Conservation (phyloP, 2,329 filamentous ascomycete species). For the Epichloe typhina region DNA sequence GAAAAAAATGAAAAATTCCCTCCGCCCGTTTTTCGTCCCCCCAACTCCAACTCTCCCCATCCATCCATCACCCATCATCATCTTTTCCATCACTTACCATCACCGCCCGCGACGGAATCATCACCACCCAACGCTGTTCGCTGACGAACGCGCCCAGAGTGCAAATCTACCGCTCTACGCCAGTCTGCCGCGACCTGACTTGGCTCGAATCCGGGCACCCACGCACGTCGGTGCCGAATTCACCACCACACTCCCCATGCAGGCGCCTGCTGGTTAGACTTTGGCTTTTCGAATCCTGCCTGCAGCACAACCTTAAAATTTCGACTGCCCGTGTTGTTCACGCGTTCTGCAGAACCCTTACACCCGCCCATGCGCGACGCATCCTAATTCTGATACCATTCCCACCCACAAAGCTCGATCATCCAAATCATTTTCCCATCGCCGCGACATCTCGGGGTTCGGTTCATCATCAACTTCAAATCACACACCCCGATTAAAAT, state of each 20-base stretch:
- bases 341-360: background rate
- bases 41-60: constrained; percentile 9
- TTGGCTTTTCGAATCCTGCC: background rate
- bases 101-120: constrained; percentile 16
- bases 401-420: background rate
- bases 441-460: background rate
- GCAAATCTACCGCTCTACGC: constrained; percentile 13
- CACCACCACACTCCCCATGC: constrained; percentile 13
- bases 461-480: background rate
- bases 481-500: constrained; percentile 5
- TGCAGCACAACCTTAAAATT: constrained; percentile 1
- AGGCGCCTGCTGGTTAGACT: constrained; percentile 5
- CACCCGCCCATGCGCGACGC: background rate
- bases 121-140: constrained; percentile 9
- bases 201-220: constrained; percentile 13
- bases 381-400: background rate
- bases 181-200: constrained; percentile 14
- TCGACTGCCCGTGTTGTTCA: background rate
- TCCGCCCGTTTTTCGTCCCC: constrained; percentile 14
- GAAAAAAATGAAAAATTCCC: constrained; percentile 18
- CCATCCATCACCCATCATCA: constrained; percentile 12
- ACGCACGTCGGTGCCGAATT: constrained; percentile 1
- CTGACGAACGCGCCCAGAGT: constrained; percentile 1
- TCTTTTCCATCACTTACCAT: constrained; percentile 10
- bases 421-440: background rate